Conservation (phyloP, 2,329 filamentous ascomycete genomes). For the Sarocladium oryzae region DNA sequence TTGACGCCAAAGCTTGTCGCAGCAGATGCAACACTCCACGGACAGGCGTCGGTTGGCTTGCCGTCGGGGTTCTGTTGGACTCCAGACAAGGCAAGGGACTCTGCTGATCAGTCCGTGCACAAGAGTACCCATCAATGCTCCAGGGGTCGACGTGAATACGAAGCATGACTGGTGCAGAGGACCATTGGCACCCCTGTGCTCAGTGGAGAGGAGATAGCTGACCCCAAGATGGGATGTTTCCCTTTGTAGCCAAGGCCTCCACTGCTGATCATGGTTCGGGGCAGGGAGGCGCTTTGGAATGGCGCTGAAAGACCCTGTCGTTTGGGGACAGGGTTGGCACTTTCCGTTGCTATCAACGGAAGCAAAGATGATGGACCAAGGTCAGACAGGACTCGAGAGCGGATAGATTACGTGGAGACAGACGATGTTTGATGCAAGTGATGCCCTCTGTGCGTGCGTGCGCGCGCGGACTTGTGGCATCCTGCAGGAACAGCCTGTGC, state of each 20-base stretch:
- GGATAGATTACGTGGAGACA: not conserved
- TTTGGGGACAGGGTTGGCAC: not conserved
- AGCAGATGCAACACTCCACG: not conserved
- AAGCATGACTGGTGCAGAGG: conserved; percentile 1
- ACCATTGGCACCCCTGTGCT: not conserved
- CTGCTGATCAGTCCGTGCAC: conserved; percentile 8
- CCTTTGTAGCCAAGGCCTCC: not conserved
- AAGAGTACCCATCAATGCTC: not conserved
- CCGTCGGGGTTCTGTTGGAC: not conserved
- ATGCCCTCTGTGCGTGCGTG: too few relatives aligned
- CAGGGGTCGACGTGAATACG: not conserved
- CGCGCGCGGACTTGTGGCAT: too few relatives aligned
- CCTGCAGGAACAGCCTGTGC: too few relatives aligned
- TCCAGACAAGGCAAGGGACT: not conserved
- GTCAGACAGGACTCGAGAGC: not conserved
- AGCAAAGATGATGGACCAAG: not conserved
- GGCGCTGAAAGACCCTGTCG: not conserved
- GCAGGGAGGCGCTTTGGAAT: not conserved
- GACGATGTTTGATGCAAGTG: not conserved
- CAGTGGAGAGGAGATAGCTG: not conserved
- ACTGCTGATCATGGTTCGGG: conserved; percentile 6
- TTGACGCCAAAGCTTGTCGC: not conserved
- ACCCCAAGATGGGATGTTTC: conserved; percentile 6
- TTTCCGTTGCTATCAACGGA: not conserved
- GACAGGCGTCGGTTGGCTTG: not conserved